Conservation (phyloP, 192 early-diverging fungal genomes). For the Linnemannia elongata region DNA sequence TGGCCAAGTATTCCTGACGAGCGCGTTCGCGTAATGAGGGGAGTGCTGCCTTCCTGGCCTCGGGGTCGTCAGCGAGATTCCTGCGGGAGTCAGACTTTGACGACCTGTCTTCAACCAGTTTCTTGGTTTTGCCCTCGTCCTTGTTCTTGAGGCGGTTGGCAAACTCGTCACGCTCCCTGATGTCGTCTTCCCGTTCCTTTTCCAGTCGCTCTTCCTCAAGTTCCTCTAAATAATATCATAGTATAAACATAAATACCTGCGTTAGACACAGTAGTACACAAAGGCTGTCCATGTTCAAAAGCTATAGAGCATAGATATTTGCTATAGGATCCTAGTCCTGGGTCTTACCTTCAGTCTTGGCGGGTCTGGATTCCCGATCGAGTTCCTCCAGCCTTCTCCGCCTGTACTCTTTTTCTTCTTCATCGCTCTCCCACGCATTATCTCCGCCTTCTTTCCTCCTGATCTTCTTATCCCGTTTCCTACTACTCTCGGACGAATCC, state of each 20-base stretch:
- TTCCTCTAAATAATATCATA: slow-evolving; percentile 38
- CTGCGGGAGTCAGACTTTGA: slow-evolving; percentile 75
- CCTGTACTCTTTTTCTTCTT: slow-evolving; percentile 69
- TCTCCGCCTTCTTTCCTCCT: slow-evolving; percentile 41
- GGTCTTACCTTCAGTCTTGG: slow-evolving; percentile 37
- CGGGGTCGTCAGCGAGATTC: slow-evolving; percentile 86
- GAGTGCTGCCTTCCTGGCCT: slow-evolving; percentile 76
- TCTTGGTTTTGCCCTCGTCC: slow-evolving; percentile 86
- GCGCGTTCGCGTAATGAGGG: slow-evolving; percentile 88
- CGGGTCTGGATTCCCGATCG: slow-evolving; percentile 25
- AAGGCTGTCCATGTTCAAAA: neutral
- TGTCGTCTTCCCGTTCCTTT: slow-evolving; percentile 75
- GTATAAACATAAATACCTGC: neutral
- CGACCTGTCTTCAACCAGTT: slow-evolving; percentile 80
- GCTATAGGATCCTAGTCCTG: too few relatives aligned
- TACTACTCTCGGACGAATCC: slow-evolving; percentile 6
- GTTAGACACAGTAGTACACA: neutral
- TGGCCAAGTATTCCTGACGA: slow-evolving; percentile 91
- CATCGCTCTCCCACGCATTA: slow-evolving; percentile 67
- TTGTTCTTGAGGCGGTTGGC: slow-evolving; percentile 83
- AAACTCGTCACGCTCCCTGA: slow-evolving; percentile 93
- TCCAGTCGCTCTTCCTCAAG: slow-evolving; percentile 65
- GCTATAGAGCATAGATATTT: neutral
- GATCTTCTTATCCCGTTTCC: slow-evolving; percentile 60
- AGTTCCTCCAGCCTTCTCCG: slow-evolving; percentile 52